Evolutionary conservation across 1,284 basidiomycete genomes (phyloP).

Genomic region (Leccinum pachyderme): DNA sequence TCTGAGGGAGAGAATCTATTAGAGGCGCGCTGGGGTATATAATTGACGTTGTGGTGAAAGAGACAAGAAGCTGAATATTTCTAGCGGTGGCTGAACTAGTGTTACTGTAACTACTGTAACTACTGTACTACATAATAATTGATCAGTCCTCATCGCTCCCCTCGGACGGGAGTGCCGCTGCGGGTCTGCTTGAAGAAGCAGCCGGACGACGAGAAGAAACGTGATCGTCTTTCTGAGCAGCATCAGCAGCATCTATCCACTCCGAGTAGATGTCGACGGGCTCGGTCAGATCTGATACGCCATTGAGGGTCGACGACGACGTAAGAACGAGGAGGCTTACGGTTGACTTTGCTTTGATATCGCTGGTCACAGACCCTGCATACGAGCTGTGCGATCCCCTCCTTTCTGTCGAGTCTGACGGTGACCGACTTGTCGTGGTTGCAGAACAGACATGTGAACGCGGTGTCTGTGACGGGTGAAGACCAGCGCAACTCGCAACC

Average conservation of each 20-base stretch:
- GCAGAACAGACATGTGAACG: conserved; percentile 86
- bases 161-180: conserved; percentile 34
- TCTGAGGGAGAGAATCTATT: conserved; percentile 23
- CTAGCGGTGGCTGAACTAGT: conserved; percentile 31
- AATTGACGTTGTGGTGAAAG: conserved; percentile 18
- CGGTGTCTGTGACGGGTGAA: conserved; percentile 51
- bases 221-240: conserved; percentile 65
- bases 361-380: conserved; percentile 81
- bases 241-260: conserved; percentile 90
- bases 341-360: conserved; percentile 81
- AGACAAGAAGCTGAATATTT: conserved; percentile 23
- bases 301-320: conserved; percentile 16
- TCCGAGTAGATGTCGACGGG: conserved; percentile 89
- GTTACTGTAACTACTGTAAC: not conserved
- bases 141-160: conserved; percentile 44
- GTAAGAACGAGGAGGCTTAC: conserved; percentile 45
- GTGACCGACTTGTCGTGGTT: conserved; percentile 89
- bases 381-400: conserved; percentile 71
- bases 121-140: conserved; percentile 1
- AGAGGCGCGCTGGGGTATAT: conserved; percentile 19
- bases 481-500: conserved; percentile 5
- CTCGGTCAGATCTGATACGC: conserved; percentile 67
- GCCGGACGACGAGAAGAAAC: conserved; percentile 47
- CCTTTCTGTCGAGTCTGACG: conserved; percentile 82
- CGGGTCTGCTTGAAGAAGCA: conserved; percentile 58